Conservation (phyloP, 108 stramenopile species). For the Conticribra guillardii region DNA sequence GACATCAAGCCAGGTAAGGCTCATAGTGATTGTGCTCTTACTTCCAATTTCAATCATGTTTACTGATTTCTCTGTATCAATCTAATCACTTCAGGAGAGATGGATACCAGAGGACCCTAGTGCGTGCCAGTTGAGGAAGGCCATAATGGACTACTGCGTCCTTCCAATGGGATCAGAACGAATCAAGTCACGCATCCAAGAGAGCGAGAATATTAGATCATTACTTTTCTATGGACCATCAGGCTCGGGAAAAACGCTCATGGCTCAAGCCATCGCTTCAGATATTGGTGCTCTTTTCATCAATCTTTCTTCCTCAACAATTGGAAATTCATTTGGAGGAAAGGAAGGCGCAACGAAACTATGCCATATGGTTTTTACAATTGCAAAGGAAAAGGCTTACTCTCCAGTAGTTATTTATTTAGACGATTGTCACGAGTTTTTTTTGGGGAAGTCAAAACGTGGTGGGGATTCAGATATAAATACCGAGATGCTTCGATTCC, state of each 20-base stretch:
- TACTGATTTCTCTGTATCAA: background rate
- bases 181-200: constrained; percentile 42
- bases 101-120: constrained; percentile 78
- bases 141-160: constrained; percentile 75
- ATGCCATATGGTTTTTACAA: constrained; percentile 80
- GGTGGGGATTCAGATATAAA: constrained; percentile 41
- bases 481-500: constrained; percentile 57
- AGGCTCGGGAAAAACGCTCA: constrained; percentile 79
- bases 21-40: background rate
- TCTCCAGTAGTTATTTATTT: constrained; percentile 83
- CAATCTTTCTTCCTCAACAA: constrained; percentile 66
- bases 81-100: constrained; percentile 19
- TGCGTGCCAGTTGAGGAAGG: constrained; percentile 70
- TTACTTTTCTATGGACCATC: constrained; percentile 80
- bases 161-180: constrained; percentile 61
- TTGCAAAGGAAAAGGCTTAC: constrained; percentile 75
- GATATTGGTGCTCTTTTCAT: constrained; percentile 82
- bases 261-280: constrained; percentile 82
- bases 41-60: no score
- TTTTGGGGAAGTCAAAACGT: constrained; percentile 58
- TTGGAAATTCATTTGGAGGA: constrained; percentile 63
- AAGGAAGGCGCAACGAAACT: constrained; percentile 73
- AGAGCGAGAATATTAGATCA: constrained; percentile 55
- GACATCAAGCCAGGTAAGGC: constrained; percentile 41
- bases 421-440: constrained; percentile 77